phyloP scores from a whole-genome alignment of 2,329 filamentous ascomycete genomes.

The Sordariomycetes sp. region DNA sequence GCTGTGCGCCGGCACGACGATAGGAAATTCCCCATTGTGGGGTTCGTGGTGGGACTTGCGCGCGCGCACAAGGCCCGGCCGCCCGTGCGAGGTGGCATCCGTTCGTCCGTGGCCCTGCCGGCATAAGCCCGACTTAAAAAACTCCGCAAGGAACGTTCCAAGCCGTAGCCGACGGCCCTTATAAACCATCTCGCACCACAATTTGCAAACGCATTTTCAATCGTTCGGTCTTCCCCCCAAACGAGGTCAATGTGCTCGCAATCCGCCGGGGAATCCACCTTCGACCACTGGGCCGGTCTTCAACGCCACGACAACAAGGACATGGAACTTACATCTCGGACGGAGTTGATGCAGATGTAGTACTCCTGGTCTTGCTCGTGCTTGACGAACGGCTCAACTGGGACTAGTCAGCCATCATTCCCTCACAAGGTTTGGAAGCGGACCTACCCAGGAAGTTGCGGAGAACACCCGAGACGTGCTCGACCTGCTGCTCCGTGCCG shows the following conservation, averaged over 20 bases:
- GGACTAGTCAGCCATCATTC: background rate
- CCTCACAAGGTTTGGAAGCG: background rate
- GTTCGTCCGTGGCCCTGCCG: slow-evolving; percentile 23
- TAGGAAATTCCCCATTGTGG: background rate
- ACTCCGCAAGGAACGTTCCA: background rate
- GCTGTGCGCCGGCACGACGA: background rate
- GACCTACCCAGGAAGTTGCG: slow-evolving; percentile 69
- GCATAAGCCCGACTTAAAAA: slow-evolving; percentile 1
- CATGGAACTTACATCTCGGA: slow-evolving; percentile 78
- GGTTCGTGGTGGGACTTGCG: background rate
- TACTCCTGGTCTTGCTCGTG: slow-evolving; percentile 94
- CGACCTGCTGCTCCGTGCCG: slow-evolving; percentile 85
- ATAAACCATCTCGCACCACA: slow-evolving; percentile 8
- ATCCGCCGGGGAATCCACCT: background rate
- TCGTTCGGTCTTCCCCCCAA: background rate
- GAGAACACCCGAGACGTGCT: slow-evolving; percentile 79
- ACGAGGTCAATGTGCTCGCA: background rate
- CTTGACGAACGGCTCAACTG: slow-evolving; percentile 88
- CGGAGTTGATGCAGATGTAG: slow-evolving; percentile 99
- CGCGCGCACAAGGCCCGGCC: background rate
- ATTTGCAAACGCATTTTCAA: slow-evolving; percentile 9
- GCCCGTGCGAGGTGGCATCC: slow-evolving; percentile 7
- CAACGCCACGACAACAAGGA: background rate
- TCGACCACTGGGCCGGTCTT: background rate
- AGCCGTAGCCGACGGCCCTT: slow-evolving; percentile 4